Evolutionary conservation across 2,329 filamentous ascomycete genomes (phyloP), one percentile per base, ranked within the genome.

Genomic region (Cephalotrichum gorgonifer): DNA sequence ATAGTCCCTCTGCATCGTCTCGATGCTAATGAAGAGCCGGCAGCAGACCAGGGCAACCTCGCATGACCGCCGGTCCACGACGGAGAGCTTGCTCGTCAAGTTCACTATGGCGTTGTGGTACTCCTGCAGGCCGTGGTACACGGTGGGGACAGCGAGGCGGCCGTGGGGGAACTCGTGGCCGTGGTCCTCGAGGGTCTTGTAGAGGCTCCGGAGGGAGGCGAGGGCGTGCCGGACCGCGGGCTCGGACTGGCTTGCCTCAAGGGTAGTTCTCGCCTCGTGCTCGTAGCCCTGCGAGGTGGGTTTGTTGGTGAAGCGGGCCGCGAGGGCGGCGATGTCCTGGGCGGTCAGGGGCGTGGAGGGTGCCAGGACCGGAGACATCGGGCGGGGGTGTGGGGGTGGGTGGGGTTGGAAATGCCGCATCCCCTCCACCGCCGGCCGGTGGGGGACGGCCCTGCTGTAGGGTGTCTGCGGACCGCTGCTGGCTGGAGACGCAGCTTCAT

Each of bases 11-110:
- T 60, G 60, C 47, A 67, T 62, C 58, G 72, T 68, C 54, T 72
- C 69, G 50, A 72, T 71, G 54, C 70, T 71, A 54, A 72, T 71
- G 53, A 72, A 65, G 38, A 72, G 55, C 53, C 72, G 67, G 54
- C 70, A 73, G 58, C 70, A 73, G 50, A 71, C 59, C 30, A 73
- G 57, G 48, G 68, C 64, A 23, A 66, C 68, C 50, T 59, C 67
- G 28, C 70, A 48, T 6, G 45, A 48, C 25, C 45, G 45, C 12
- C 45, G 23, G 35, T 48, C 45, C 35, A 48, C 60, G 50, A 56
- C 62, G 17, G 64, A 64, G 43, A 72, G 49, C 9, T 62, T 64
- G 17, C 62, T 66, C 2, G 65, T 67, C 4, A 72, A 62, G 38
- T 64, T 63, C 7, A 60, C 48, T 9, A 73, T 57, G 33, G 69